A percentile compares a stretch with the other conserved stretches of the same genome.
These are phyloP conservation scores for Linnemannia exigua DNA, from an alignment of 192 early-diverging fungal genomes.

Conservation along the genomic window DNA sequence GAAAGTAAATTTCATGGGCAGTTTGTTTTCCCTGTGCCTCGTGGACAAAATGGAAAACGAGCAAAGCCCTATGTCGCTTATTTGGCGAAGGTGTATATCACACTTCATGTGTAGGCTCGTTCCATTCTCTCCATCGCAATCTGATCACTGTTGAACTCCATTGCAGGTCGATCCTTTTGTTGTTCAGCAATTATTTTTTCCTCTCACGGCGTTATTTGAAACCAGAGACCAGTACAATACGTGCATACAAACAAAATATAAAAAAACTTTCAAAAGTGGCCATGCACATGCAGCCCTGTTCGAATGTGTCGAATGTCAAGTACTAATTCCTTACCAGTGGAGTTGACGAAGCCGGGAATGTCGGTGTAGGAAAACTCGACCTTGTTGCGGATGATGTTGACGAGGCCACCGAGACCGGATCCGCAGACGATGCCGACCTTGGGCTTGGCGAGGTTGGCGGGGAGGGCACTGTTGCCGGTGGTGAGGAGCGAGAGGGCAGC, in stretches of 20 bases:
- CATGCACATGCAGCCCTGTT: too few relatives aligned
- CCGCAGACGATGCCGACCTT: conserved; percentile 89
- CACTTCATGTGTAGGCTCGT: background rate
- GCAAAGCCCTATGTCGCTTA: background rate
- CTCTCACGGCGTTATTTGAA: too few relatives aligned
- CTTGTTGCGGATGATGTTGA: conserved; percentile 71
- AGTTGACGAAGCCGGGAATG: conserved; percentile 88
- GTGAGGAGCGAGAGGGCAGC: conserved; percentile 47
- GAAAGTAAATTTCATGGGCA: conserved; percentile 1
- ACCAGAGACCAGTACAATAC: too few relatives aligned
- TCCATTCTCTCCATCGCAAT: background rate
- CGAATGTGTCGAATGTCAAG: too few relatives aligned
- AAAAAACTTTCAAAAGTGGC: too few relatives aligned
- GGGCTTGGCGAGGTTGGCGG: conserved; percentile 59
- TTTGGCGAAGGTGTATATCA: too few relatives aligned
- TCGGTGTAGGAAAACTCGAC: conserved; percentile 80
- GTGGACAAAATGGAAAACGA: background rate
- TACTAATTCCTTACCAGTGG: conserved; percentile 74
- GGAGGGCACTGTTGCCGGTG: conserved; percentile 41
- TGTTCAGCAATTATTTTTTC: background rate
- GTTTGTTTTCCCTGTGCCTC: background rate
- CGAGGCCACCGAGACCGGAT: conserved; percentile 84
- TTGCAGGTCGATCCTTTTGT: background rate
- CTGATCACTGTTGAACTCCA: too few relatives aligned
- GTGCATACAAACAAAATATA: too few relatives aligned